phyloP scores from a whole-genome alignment of 495 filamentous ascomycete genomes.

The Talaromyces nanjingensis region DNA sequence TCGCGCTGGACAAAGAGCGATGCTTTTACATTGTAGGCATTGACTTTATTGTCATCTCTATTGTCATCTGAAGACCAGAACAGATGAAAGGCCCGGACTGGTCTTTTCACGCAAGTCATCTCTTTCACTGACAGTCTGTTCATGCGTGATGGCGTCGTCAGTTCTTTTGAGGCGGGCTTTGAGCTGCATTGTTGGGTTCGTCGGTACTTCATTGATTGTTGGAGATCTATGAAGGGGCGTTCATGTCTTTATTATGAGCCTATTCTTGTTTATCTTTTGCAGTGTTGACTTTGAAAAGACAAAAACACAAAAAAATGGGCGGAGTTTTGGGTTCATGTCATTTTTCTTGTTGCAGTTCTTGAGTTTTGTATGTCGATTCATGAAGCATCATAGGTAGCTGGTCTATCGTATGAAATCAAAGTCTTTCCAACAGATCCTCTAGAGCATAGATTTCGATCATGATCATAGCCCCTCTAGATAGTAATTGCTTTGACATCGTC shows the following conservation, averaged over 20 bases:
- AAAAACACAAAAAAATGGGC: not conserved
- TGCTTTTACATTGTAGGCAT: not conserved
- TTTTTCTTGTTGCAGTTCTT: not conserved
- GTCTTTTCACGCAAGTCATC: not conserved
- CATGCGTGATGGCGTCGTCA: not conserved
- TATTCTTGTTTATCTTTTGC: not conserved
- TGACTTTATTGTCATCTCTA: not conserved
- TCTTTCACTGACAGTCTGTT: not conserved
- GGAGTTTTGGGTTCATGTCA: not conserved
- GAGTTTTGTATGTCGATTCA: no score
- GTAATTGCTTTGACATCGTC: no score
- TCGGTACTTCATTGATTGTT: not conserved
- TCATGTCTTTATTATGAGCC: not conserved
- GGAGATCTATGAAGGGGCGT: not conserved
- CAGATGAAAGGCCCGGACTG: not conserved
- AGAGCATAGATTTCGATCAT: not conserved
- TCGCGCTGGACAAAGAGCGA: not conserved
- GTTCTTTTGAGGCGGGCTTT: not conserved
- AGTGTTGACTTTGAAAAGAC: not conserved
- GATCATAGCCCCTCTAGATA: not conserved
- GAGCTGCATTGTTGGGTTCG: not conserved
- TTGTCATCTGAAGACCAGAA: not conserved
- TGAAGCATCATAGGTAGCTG: not conserved
- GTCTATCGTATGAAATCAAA: not conserved
- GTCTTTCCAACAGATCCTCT: no score